A percentile compares a stretch with the other conserved stretches of the same genome.
Conservation (phyloP, 371 early-diverging fungal genomes). For the Saksenaea vasiformis region DNA sequence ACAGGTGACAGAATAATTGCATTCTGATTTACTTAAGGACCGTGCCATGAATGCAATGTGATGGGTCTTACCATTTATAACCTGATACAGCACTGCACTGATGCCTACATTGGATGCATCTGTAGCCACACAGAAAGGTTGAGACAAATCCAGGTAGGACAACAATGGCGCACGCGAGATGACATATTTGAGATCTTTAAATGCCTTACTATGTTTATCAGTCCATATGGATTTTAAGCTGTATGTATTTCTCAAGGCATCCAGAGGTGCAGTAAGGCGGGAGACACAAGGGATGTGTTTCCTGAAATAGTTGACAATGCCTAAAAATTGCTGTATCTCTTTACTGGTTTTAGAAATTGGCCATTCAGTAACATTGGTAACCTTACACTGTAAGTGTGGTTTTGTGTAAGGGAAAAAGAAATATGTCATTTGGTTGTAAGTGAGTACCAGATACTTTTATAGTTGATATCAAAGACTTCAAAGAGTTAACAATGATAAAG, state of each 20-base stretch:
- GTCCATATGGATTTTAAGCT: slow-evolving; percentile 8
- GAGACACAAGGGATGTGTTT: slow-evolving; percentile 20
- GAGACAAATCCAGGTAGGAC: slow-evolving; percentile 21
- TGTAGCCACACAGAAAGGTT: slow-evolving; percentile 33
- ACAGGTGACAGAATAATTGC: slow-evolving; percentile 12
- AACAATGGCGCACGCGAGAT: slow-evolving; percentile 6
- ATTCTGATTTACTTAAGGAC: slow-evolving; percentile 10
- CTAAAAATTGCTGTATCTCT: slow-evolving; percentile 24
- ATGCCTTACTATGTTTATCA: slow-evolving; percentile 3
- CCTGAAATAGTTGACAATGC: slow-evolving; percentile 32
- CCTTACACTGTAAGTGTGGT: too few relatives aligned
- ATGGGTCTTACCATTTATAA: neutral
- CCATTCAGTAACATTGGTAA: slow-evolving; percentile 17
- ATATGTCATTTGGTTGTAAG: too few relatives aligned
- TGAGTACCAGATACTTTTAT: too few relatives aligned
- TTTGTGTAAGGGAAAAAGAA: too few relatives aligned
- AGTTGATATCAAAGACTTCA: too few relatives aligned
- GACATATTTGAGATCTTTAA: slow-evolving; percentile 11
- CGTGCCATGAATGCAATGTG: slow-evolving; percentile 26
- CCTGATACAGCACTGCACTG: slow-evolving; percentile 34
- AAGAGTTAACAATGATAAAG: too few relatives aligned
- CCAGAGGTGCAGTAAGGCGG: slow-evolving; percentile 23
- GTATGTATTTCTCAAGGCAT: slow-evolving; percentile 15
- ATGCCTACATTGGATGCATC: too few relatives aligned
- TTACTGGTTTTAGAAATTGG: slow-evolving; percentile 15